phyloP scores from a whole-genome alignment of 306 rosid genomes.

The Potentilla sterilis region DNA sequence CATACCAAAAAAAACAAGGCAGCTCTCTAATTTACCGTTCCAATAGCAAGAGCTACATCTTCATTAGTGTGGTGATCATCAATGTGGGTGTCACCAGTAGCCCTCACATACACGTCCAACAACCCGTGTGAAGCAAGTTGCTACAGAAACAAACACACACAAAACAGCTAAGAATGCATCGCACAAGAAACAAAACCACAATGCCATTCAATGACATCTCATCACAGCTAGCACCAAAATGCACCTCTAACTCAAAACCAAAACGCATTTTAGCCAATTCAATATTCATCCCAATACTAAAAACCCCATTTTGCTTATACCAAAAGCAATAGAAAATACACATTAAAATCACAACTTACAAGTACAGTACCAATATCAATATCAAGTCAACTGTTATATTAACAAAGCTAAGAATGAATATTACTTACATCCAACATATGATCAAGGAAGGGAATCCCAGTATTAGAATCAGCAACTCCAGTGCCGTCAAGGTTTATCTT shows the following conservation, averaged over 20 bases:
- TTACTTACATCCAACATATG: conserved; percentile 92
- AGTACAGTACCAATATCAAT: background rate
- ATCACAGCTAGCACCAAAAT: background rate
- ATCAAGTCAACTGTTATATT: background rate
- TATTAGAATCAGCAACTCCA: conserved; percentile 66
- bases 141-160: conserved; percentile 32
- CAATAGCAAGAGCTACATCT: conserved; percentile 89
- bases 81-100: conserved; percentile 78
- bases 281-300: background rate
- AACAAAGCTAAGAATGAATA: conserved; percentile 7
- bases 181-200: background rate
- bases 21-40: conserved; percentile 57
- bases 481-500: conserved; percentile 85
- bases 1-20: background rate
- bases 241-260: background rate
- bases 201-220: background rate
- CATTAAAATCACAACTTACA: too few species aligned
- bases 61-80: conserved; percentile 96
- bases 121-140: conserved; percentile 94
- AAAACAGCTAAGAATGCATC: conserved; percentile 20
- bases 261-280: background rate
- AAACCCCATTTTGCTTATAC: background rate
- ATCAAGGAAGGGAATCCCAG: conserved; percentile 95
- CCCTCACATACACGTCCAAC: conserved; percentile 76
- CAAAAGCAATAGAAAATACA: background rate